Percentiles rank a stretch among this genome's conserved stretches.
phyloP scores from a whole-genome alignment of 2,329 filamentous ascomycete genomes.

The Aspergillus pseudotamarii region DNA sequence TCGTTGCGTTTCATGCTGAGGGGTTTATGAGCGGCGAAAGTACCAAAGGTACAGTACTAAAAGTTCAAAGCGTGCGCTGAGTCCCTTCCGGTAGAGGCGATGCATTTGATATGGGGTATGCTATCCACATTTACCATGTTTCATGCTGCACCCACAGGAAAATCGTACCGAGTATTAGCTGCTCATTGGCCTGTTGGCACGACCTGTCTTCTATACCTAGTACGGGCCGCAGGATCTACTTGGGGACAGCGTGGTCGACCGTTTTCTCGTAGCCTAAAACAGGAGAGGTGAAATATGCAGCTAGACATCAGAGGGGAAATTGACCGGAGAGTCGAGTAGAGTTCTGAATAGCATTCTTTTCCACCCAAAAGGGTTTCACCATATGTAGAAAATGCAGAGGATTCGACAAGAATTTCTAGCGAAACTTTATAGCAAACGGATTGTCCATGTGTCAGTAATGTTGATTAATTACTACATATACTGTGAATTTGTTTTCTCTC shows the following conservation, averaged over 20 bases:
- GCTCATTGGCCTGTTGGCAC: background rate
- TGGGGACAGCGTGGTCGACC: background rate
- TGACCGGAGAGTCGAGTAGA: background rate
- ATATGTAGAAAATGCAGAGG: background rate
- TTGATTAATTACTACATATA: background rate
- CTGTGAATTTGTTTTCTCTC: background rate
- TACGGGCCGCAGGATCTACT: background rate
- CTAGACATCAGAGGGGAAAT: background rate
- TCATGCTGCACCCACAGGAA: background rate
- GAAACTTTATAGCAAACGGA: background rate
- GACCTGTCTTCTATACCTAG: background rate
- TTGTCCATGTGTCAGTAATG: background rate
- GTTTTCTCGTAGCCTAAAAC: background rate
- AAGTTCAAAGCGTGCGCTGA: background rate
- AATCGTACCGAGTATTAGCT: background rate
- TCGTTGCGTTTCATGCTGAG: background rate
- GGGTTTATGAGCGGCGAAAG: background rate
- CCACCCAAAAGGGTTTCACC: background rate
- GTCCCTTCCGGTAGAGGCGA: background rate
- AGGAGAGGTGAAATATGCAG: background rate
- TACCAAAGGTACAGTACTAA: background rate
- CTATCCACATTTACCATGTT: background rate
- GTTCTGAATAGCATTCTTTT: background rate
- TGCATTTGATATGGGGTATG: background rate
- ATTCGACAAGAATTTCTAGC: background rate